Conservation (phyloP, 306 rosid species). For the Hippophae tibetana region DNA sequence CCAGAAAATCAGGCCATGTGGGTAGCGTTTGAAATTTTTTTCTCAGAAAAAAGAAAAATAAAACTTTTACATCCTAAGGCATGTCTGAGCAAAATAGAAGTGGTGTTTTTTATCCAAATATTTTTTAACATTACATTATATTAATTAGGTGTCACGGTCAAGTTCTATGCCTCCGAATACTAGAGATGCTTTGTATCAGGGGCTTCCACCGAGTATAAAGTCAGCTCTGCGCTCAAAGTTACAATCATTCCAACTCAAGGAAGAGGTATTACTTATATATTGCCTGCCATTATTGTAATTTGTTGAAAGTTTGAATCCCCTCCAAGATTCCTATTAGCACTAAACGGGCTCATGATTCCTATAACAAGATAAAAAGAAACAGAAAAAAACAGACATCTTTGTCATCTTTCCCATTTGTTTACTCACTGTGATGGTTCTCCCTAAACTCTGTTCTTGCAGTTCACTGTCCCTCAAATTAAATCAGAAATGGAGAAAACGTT, state of each 20-base stretch:
- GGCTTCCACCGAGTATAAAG: conserved; percentile 60
- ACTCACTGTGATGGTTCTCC: neutral
- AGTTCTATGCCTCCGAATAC: conserved; percentile 65
- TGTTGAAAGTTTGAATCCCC: neutral
- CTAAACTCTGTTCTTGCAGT: conserved; percentile 37
- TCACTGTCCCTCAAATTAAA: conserved; percentile 55
- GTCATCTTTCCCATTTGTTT: neutral
- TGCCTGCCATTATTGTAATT: neutral
- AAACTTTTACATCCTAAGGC: too few species aligned
- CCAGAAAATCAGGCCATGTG: too few species aligned
- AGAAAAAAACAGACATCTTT: neutral
- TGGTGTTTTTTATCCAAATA: too few species aligned
- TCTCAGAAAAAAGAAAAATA: too few species aligned
- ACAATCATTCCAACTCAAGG: conserved; percentile 52
- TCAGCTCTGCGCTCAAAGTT: conserved; percentile 53
- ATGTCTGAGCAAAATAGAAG: too few species aligned
- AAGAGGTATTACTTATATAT: conserved; percentile 38
- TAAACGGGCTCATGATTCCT: too few species aligned
- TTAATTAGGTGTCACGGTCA: conserved; percentile 63
- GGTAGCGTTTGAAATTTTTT: too few species aligned
- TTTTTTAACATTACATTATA: conserved; percentile 13
- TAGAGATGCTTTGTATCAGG: conserved; percentile 66
- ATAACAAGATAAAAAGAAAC: too few species aligned
- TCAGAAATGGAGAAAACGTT: conserved; percentile 81
- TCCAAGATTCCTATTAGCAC: neutral